Percentiles rank a stretch among this genome's conserved stretches.
Evolutionary conservation across 1,139 yeast genomes (phyloP).

Genomic region (Geotrichum siamense): DNA sequence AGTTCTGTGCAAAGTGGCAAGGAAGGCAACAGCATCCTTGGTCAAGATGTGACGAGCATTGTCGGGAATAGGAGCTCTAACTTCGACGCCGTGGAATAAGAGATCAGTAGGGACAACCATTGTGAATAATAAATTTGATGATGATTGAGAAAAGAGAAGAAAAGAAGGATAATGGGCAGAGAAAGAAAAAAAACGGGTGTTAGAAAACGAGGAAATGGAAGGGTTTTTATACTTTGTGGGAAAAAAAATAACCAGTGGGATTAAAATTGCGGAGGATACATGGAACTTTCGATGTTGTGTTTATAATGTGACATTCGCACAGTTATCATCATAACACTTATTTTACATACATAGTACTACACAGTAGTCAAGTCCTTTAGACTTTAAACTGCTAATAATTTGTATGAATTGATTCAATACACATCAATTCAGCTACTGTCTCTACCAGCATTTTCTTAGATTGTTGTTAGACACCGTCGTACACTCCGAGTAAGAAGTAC

Average conservation of each 20-base stretch:
- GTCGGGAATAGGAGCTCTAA: conserved; percentile 56
- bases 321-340: background rate
- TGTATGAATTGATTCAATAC: background rate
- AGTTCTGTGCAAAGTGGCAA: conserved; percentile 64
- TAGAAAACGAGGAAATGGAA: background rate
- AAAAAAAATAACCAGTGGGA: background rate
- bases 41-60: conserved; percentile 54
- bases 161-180: background rate
- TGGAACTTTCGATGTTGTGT: conserved; percentile 5
- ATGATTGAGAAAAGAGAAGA: background rate
- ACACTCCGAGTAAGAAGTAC: no score
- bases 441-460: no score
- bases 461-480: no score
- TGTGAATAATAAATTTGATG: conserved; percentile 15
- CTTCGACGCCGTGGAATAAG: conserved; percentile 52
- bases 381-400: no score
- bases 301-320: background rate
- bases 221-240: conserved; percentile 14
- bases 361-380: background rate
- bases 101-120: conserved; percentile 34
- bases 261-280: conserved; percentile 14
- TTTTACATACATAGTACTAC: background rate
- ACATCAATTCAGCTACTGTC: no score
- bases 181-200: background rate
- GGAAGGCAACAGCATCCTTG: conserved; percentile 59